Conservation (phyloP, 2,329 filamentous ascomycete genomes). For the Colletotrichum sp. region DNA sequence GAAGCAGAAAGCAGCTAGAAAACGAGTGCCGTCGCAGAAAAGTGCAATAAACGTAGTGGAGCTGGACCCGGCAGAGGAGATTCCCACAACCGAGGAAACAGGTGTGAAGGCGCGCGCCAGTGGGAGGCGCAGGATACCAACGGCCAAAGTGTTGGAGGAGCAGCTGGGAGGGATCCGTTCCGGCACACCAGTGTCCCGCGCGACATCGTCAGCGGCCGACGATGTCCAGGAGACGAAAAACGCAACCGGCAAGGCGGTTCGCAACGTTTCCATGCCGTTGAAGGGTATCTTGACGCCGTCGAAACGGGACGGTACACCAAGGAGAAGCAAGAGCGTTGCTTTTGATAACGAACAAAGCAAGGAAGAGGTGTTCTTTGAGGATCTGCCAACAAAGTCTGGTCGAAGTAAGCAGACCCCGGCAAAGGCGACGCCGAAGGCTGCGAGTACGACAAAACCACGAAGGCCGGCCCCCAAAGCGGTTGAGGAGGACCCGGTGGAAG, state of each 20-base stretch:
- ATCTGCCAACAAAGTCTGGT: constrained; percentile 47
- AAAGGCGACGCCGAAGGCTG: neutral
- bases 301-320: constrained; percentile 40
- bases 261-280: constrained; percentile 30
- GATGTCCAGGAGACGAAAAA: constrained; percentile 14
- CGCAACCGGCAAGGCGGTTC: neutral
- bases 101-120: constrained; percentile 13
- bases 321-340: constrained; percentile 58
- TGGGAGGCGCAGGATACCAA: constrained; percentile 17
- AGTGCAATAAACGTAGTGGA: neutral
- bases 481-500: neutral
- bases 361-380: constrained; percentile 56
- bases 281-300: constrained; percentile 64
- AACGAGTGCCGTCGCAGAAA: neutral
- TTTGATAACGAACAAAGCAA: constrained; percentile 45
- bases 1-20: neutral
- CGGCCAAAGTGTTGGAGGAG: constrained; percentile 16
- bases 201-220: constrained; percentile 4
- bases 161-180: neutral
- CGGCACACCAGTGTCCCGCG: neutral
- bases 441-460: constrained; percentile 6
- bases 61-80: neutral
- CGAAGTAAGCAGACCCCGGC: constrained; percentile 24
- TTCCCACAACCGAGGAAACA: constrained; percentile 4
- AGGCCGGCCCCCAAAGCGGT: constrained; percentile 11